Conservation (phyloP, 768 basidiomycete species). For the Serendipita sp. region DNA sequence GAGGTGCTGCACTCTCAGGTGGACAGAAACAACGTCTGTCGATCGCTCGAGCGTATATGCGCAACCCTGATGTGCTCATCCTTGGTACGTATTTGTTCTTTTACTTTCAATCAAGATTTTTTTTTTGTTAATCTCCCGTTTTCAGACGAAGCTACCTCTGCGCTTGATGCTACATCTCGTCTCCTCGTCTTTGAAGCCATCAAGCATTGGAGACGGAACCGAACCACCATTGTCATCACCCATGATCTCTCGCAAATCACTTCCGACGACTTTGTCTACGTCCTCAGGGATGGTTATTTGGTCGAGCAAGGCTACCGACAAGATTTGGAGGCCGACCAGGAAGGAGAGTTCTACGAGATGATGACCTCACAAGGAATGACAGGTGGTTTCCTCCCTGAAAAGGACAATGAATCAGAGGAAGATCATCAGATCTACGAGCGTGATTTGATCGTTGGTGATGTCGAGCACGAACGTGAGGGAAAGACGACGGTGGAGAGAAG, state of each 20-base stretch:
- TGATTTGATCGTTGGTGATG: slow-evolving; percentile 32
- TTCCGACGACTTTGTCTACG: slow-evolving; percentile 72
- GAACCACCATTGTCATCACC: slow-evolving; percentile 86
- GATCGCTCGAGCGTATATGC: slow-evolving; percentile 68
- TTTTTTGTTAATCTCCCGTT: slow-evolving; percentile 10
- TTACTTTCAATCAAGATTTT: not conserved
- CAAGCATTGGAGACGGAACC: slow-evolving; percentile 52
- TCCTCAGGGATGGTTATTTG: slow-evolving; percentile 63
- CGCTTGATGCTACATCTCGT: slow-evolving; percentile 71
- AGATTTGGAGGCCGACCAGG: slow-evolving; percentile 41
- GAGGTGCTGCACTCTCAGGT: slow-evolving; percentile 67
- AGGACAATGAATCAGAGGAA: slow-evolving; percentile 16
- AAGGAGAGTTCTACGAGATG: slow-evolving; percentile 62
- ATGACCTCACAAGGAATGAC: slow-evolving; percentile 35
- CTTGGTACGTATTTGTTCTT: slow-evolving; percentile 48
- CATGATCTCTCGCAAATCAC: slow-evolving; percentile 82
- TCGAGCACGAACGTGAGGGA: slow-evolving; percentile 23
- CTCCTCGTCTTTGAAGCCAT: slow-evolving; percentile 57
- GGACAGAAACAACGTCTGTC: slow-evolving; percentile 86
- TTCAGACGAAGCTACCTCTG: slow-evolving; percentile 33
- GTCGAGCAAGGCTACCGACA: slow-evolving; percentile 76
- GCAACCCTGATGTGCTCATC: slow-evolving; percentile 78
- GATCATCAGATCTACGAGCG: slow-evolving; percentile 24
- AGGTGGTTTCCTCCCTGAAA: slow-evolving; percentile 27
- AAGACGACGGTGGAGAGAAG: slow-evolving; percentile 14